Conservation (phyloP, 495 filamentous ascomycete species). For the Xylaria castorea region DNA sequence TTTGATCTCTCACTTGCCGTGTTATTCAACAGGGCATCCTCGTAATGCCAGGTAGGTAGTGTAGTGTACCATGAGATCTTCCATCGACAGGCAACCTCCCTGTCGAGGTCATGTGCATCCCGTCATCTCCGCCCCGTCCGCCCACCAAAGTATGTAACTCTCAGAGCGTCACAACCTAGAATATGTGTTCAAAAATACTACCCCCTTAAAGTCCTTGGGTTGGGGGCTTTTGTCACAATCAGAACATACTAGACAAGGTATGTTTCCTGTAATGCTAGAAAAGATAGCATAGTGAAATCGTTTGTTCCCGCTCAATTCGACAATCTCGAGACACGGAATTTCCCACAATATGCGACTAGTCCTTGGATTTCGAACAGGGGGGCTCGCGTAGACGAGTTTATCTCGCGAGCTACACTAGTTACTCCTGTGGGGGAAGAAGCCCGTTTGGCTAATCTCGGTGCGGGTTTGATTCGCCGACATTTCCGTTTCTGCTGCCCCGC, state of each 20-base stretch:
- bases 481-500: constrained; percentile 4
- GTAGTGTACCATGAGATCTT: neutral
- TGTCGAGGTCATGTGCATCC: neutral
- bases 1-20: neutral
- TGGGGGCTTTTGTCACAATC: neutral
- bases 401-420: neutral
- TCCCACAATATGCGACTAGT: neutral
- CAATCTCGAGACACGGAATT: neutral
- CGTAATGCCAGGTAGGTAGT: neutral
- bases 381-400: neutral
- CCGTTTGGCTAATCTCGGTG: constrained; percentile 7
- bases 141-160: constrained; percentile 10
- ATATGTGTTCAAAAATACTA: constrained; percentile 7
- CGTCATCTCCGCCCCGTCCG: constrained; percentile 13
- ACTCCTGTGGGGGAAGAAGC: neutral
- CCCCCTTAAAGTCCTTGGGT: constrained; percentile 13
- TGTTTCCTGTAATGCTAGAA: too few relatives aligned
- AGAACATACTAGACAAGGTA: neutral
- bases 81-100: constrained; percentile 3
- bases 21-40: constrained; percentile 6
- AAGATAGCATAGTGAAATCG: too few relatives aligned
- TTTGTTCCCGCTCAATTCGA: too few relatives aligned
- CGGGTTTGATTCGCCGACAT: constrained; percentile 18
- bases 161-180: neutral
- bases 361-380: neutral